These are phyloP conservation scores for Baorangia bicolor DNA, from an alignment of 768 basidiomycete genomes.

Conservation along the genomic window DNA sequence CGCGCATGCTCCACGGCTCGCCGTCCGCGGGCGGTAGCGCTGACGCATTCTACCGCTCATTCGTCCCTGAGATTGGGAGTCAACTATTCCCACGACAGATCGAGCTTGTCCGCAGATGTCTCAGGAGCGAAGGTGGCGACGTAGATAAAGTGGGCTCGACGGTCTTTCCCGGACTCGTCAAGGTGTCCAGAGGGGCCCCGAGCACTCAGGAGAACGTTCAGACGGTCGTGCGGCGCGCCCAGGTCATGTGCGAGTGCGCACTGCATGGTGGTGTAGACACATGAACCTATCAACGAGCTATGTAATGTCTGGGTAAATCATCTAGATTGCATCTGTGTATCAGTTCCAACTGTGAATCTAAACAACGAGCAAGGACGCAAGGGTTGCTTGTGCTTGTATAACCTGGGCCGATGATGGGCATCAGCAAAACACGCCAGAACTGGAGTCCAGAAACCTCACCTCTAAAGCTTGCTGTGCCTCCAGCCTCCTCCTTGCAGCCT, in stretches of 20 bases:
- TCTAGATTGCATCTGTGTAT: slow-evolving; percentile 26
- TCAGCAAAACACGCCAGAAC: slow-evolving; percentile 10
- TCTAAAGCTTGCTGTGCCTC: slow-evolving; percentile 93
- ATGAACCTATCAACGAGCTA: not conserved
- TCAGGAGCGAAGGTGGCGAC: slow-evolving; percentile 73
- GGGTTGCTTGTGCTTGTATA: slow-evolving; percentile 79
- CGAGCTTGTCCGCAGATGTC: slow-evolving; percentile 81
- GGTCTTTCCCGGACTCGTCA: slow-evolving; percentile 86
- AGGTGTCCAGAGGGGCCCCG: slow-evolving; percentile 53
- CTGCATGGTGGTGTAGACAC: slow-evolving; percentile 32
- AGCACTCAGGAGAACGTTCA: slow-evolving; percentile 49
- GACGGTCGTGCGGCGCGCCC: slow-evolving; percentile 78
- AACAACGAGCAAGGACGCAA: slow-evolving; percentile 75
- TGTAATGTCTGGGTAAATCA: slow-evolving; percentile 6
- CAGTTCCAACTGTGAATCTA: slow-evolving; percentile 35
- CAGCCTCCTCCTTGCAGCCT: slow-evolving; percentile 80
- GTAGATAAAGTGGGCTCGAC: slow-evolving; percentile 77
- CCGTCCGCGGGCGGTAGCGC: slow-evolving; percentile 40
- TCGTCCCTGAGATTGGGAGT: slow-evolving; percentile 80
- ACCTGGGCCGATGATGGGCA: slow-evolving; percentile 47
- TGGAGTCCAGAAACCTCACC: slow-evolving; percentile 38
- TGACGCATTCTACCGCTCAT: slow-evolving; percentile 83
- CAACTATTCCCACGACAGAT: slow-evolving; percentile 75
- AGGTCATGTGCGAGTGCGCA: slow-evolving; percentile 86
- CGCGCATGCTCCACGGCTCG: slow-evolving; percentile 82